Percentiles rank a stretch among this genome's conserved stretches.
phyloP scores from a whole-genome alignment of 257 asterid genomes.

The Fraxinus cuspidata region DNA sequence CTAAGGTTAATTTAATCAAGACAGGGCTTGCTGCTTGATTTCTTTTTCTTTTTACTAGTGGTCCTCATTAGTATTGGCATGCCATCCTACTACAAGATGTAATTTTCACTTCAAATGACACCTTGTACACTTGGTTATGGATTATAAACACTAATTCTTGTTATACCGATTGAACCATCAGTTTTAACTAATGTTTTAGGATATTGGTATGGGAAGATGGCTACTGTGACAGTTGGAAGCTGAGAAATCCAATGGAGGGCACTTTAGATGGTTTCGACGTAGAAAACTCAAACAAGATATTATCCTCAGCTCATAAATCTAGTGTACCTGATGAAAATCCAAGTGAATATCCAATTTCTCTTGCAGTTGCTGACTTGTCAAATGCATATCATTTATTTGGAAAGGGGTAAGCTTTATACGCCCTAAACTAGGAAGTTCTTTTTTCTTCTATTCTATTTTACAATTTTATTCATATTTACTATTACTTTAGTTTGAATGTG shows the following conservation, averaged over 20 bases:
- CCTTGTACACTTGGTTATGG: background rate
- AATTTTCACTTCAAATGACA: background rate
- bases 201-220: conserved; percentile 90
- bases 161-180: background rate
- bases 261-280: conserved; percentile 33
- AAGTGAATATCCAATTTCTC: conserved; percentile 44
- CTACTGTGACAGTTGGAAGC: conserved; percentile 46
- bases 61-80: background rate
- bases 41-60: background rate
- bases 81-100: background rate
- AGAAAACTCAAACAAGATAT: conserved; percentile 35
- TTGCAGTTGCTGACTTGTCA: conserved; percentile 73
- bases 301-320: conserved; percentile 35
- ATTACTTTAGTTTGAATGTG: background rate
- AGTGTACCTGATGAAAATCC: conserved; percentile 38
- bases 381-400: conserved; percentile 57
- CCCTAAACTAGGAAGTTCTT: conserved; percentile 3
- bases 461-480: conserved; percentile 1
- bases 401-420: conserved; percentile 58
- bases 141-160: conserved; percentile 11
- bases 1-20: background rate
- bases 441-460: background rate
- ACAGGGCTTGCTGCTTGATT: background rate
- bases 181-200: conserved; percentile 50
- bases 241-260: conserved; percentile 35